A percentile compares a stretch with the other conserved stretches of the same genome.
Conservation (phyloP, 2,329 filamentous ascomycete genomes). For the Fusarium pseudocircinatum region DNA sequence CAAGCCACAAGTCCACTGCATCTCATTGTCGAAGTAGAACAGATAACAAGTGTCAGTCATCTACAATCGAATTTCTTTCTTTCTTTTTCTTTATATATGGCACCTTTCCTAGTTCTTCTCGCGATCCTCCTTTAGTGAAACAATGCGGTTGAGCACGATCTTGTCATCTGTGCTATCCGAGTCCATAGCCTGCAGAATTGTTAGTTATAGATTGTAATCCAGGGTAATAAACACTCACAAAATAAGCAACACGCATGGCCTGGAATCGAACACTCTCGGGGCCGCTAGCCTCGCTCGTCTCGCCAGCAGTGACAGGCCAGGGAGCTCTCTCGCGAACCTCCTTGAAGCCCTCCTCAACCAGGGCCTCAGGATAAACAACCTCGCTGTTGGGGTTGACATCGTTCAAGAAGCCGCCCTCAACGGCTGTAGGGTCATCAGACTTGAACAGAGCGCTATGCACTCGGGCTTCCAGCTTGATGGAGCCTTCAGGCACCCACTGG, state of each 20-base stretch:
- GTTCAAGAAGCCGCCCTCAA: slow-evolving; percentile 81
- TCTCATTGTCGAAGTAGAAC: neutral
- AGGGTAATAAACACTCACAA: slow-evolving; percentile 58
- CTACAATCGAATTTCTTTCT: neutral
- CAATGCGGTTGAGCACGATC: slow-evolving; percentile 89
- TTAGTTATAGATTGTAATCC: slow-evolving; percentile 14
- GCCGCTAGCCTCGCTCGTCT: slow-evolving; percentile 69
- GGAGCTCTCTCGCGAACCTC: slow-evolving; percentile 78
- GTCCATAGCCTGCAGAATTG: slow-evolving; percentile 69
- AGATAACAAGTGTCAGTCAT: neutral
- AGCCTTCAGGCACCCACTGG: slow-evolving; percentile 83
- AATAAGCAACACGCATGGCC: slow-evolving; percentile 88
- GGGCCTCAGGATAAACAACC: slow-evolving; percentile 77
- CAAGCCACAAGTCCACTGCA: neutral
- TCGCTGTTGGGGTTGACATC: slow-evolving; percentile 89
- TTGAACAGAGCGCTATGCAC: slow-evolving; percentile 88
- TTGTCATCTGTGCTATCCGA: slow-evolving; percentile 81
- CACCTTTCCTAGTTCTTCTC: slow-evolving; percentile 61
- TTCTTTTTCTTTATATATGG: neutral
- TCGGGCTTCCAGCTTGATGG: slow-evolving; percentile 76
- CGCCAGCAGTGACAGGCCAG: slow-evolving; percentile 83
- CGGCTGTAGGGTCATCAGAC: slow-evolving; percentile 80
- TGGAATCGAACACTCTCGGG: slow-evolving; percentile 88
- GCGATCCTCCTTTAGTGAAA: slow-evolving; percentile 89
- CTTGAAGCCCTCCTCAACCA: slow-evolving; percentile 85